Percentiles rank a stretch among this genome's conserved stretches.
Evolutionary conservation across 1,139 yeast species (phyloP).

Genomic region (Saccharomyces pastorianus): DNA sequence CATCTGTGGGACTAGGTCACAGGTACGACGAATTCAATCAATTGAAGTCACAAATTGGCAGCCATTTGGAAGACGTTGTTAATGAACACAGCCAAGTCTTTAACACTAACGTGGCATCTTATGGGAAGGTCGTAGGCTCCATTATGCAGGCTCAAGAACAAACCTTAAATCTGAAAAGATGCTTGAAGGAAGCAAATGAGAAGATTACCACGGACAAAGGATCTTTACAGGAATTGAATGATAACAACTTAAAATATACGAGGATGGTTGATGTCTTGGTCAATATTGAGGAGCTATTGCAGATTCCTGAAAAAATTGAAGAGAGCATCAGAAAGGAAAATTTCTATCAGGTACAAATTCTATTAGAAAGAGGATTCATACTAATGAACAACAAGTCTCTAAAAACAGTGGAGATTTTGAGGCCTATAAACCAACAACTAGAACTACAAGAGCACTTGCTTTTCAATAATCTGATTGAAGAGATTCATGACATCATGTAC

Average conservation of each 20-base stretch:
- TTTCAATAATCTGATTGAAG: conserved; percentile 69
- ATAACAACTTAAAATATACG: conserved; percentile 51
- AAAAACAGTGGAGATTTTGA: conserved; percentile 56
- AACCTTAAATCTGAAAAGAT: conserved; percentile 23
- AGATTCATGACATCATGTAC: conserved; percentile 64
- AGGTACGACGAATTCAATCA: conserved; percentile 51
- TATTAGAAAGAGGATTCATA: conserved; percentile 49
- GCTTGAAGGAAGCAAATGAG: conserved; percentile 38
- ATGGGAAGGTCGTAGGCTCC: conserved; percentile 45
- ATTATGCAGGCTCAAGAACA: conserved; percentile 28
- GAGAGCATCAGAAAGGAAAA: conserved; percentile 56
- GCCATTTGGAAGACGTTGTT: conserved; percentile 60
- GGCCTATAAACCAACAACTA: conserved; percentile 49
- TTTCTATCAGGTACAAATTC: conserved; percentile 60
- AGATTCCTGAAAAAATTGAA: conserved; percentile 58
- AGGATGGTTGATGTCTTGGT: conserved; percentile 66
- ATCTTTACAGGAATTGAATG: conserved; percentile 54
- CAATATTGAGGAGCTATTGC: conserved; percentile 55
- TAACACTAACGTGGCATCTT: conserved; percentile 73
- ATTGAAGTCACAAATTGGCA: conserved; percentile 47
- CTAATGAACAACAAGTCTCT: conserved; percentile 52
- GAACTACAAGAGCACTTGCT: conserved; percentile 56
- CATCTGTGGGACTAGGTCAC: conserved; percentile 83
- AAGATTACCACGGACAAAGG: conserved; percentile 51
- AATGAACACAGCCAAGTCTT: conserved; percentile 79